Evolutionary conservation across 495 filamentous ascomycete species (phyloP), one percentile per base, ranked within the genome.

Genomic region (Daldinia decipiens): DNA sequence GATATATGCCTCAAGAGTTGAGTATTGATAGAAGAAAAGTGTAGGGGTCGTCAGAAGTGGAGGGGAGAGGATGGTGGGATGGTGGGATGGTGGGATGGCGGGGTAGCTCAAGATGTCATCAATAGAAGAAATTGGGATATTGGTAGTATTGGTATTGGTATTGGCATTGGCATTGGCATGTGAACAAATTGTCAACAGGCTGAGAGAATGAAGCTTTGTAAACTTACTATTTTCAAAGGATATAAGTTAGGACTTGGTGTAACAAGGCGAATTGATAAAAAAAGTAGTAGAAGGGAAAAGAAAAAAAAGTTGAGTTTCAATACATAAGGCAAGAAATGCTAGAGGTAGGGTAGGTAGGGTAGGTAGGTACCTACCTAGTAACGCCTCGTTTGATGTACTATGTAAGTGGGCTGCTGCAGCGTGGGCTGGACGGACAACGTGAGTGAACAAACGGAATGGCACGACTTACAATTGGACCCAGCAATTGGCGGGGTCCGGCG

Each of bases 81-180:
- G 72, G 74, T 67, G 74, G 74, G 74, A 59, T 65, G 60, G 63
- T 67, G 72, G 70, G 72, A 75, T 77, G 72, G 74, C 70, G 74
- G 74, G 74, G 74, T 77, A 77, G 67, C 64, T 69, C 24, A 45
- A 67, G 66, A 70, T 71, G 31, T 56, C 31, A 50, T 68, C 62
- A 73, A 62, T 62, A 39, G 19, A 65, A 61, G 29, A 12, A 55
- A 61, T 59, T 62, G 26, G 11, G 32, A 51, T 27, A 59, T 38
- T 24, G 21, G 21, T 2, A 24, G 43, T 27, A 59, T 38, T 24
- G 21, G 21, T 2, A 24, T 24, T 34, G 11, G 7, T 8, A n/a
- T 54, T 24, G 17, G 53, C 32, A 17, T 55, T 24, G 27, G 53
- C 27, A 55, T 47, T 29, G 55, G 3, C 8, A 7, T 11, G 17